phyloP scores from a whole-genome alignment of 768 basidiomycete genomes.

The Suillus weaverae region DNA sequence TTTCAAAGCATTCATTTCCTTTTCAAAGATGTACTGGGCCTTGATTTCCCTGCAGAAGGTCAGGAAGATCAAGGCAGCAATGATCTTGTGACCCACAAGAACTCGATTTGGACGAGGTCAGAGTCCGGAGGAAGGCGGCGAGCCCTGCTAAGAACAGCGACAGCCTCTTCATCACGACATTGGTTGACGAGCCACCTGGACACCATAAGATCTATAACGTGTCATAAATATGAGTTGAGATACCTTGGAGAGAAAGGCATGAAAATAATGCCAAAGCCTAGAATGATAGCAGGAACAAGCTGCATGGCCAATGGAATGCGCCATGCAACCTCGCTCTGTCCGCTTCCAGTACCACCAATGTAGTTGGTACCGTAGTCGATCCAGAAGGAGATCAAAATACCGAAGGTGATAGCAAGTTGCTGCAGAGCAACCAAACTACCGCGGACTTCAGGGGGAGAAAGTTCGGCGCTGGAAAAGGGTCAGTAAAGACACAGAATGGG shows the following conservation, averaged over 20 bases:
- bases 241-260: conserved; percentile 81
- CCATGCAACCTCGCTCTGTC: conserved; percentile 72
- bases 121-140: conserved; percentile 55
- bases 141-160: conserved; percentile 59
- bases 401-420: conserved; percentile 80
- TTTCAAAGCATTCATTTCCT: conserved; percentile 54
- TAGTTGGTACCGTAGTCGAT: conserved; percentile 60
- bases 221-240: not conserved
- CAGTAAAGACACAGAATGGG: not conserved
- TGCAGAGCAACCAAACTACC: conserved; percentile 81
- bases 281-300: conserved; percentile 68
- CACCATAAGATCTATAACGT: conserved; percentile 2
- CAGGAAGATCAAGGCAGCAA: not conserved
- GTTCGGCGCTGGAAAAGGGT: conserved; percentile 38
- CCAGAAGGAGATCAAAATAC: conserved; percentile 65
- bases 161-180: conserved; percentile 74
- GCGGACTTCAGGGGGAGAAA: conserved; percentile 79
- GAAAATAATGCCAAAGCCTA: conserved; percentile 69
- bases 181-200: conserved; percentile 73
- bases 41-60: conserved; percentile 57
- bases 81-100: conserved; percentile 49
- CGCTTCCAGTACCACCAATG: conserved; percentile 59
- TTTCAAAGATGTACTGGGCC: conserved; percentile 72
- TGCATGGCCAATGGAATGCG: conserved; percentile 73
- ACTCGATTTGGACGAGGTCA: conserved; percentile 72